Conservation (phyloP, 2,329 filamentous ascomycete species). For the Cyphellophora attinorum region DNA sequence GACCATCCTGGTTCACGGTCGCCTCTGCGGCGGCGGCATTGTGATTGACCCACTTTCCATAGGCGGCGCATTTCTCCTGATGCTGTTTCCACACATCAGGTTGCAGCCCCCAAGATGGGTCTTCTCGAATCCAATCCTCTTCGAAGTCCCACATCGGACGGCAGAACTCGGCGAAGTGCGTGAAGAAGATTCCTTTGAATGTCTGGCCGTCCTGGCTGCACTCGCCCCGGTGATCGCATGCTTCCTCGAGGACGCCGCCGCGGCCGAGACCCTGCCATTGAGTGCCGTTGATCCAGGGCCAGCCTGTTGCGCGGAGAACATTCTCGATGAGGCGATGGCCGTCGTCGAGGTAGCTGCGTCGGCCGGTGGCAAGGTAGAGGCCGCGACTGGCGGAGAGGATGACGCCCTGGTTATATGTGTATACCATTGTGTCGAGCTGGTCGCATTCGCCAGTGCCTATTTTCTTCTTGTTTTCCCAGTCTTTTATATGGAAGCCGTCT, state of each 20-base stretch:
- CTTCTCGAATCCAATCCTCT: slow-evolving; percentile 29
- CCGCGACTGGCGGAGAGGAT: slow-evolving; percentile 71
- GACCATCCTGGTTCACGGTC: slow-evolving; percentile 58
- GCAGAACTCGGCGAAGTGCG: slow-evolving; percentile 76
- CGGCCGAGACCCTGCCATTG: slow-evolving; percentile 68
- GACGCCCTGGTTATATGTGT: slow-evolving; percentile 93
- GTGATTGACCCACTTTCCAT: slow-evolving; percentile 65
- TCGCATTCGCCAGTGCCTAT: slow-evolving; percentile 66
- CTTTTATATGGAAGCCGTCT: slow-evolving; percentile 80
- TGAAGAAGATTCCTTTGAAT: slow-evolving; percentile 93
- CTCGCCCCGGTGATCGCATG: slow-evolving; percentile 62
- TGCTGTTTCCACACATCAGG: slow-evolving; percentile 33
- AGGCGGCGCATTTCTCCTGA: slow-evolving; percentile 49
- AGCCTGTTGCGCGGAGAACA: slow-evolving; percentile 72
- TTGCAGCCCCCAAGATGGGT: slow-evolving; percentile 22
- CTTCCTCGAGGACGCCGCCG: slow-evolving; percentile 72
- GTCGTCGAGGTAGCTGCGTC: slow-evolving; percentile 61
- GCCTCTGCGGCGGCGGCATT: slow-evolving; percentile 65
- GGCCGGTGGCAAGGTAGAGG: slow-evolving; percentile 69
- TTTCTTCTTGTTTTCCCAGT: slow-evolving; percentile 37
- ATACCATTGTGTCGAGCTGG: slow-evolving; percentile 75
- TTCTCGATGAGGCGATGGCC: slow-evolving; percentile 67
- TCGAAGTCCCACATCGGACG: slow-evolving; percentile 46
- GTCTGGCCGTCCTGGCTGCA: slow-evolving; percentile 81
- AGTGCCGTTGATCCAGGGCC: slow-evolving; percentile 37